Evolutionary conservation across 345 rosid genomes (phyloP).

Genomic region (Moricandia arvensis): DNA sequence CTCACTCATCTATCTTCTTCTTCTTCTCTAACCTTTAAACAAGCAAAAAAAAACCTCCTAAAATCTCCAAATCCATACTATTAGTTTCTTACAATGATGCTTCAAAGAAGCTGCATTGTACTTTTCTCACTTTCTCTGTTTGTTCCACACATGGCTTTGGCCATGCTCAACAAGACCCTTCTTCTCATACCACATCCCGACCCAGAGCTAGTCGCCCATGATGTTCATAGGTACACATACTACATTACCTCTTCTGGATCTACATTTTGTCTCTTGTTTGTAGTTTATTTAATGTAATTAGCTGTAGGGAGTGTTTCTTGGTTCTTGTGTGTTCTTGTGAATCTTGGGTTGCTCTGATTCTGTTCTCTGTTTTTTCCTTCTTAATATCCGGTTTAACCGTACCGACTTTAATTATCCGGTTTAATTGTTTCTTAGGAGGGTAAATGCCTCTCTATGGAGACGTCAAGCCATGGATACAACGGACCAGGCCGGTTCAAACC

Average conservation of each 20-base stretch:
- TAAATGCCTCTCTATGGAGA: constrained; percentile 78
- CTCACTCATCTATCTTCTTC: constrained; percentile 14
- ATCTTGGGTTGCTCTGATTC: constrained; percentile 4
- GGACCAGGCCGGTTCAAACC: constrained; percentile 41
- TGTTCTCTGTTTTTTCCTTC: background rate
- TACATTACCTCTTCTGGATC: constrained; percentile 1
- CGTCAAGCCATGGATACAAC: constrained; percentile 51
- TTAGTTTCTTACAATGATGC: constrained; percentile 32
- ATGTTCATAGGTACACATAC: constrained; percentile 65
- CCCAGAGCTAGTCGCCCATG: constrained; percentile 76
- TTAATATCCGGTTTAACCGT: constrained; percentile 1
- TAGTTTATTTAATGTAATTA: no score
- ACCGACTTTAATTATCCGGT: background rate
- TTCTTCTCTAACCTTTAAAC: background rate
- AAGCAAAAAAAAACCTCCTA: background rate
- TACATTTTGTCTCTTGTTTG: constrained; percentile 12
- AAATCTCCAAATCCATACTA: background rate
- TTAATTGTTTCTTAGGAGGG: constrained; percentile 52
- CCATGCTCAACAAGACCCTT: constrained; percentile 57
- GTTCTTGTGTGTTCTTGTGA: background rate
- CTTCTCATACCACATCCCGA: constrained; percentile 66
- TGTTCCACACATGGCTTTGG: constrained; percentile 33
- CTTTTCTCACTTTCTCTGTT: constrained; percentile 44
- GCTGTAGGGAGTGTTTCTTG: no score
- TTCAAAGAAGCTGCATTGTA: constrained; percentile 52